These are phyloP conservation scores for Vinca minor DNA, from an alignment of 257 asterid genomes.

Conservation along the genomic window DNA sequence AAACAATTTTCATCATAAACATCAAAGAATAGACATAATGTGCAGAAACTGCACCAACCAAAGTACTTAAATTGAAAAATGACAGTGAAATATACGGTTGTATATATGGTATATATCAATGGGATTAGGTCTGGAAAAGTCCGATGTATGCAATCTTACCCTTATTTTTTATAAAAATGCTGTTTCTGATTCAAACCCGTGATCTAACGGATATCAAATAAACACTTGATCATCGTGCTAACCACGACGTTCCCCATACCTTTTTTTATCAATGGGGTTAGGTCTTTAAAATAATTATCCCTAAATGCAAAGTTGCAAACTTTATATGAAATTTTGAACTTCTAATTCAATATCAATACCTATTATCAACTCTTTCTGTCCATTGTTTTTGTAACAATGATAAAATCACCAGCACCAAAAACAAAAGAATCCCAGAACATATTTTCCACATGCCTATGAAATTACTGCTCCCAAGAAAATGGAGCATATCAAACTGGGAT, in stretches of 20 bases:
- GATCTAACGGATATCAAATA: too few relatives aligned
- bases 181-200: too few relatives aligned
- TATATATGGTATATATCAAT: too few relatives aligned
- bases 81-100: neutral
- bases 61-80: neutral
- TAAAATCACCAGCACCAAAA: constrained; percentile 5
- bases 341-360: constrained; percentile 5
- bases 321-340: neutral
- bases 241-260: too few relatives aligned
- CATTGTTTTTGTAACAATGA: constrained; percentile 3
- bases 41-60: constrained; percentile 2
- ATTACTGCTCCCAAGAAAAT: neutral
- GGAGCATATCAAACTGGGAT: neutral
- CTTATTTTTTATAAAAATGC: too few relatives aligned
- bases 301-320: neutral
- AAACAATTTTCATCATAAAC: constrained; percentile 2
- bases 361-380: neutral
- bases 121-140: too few relatives aligned
- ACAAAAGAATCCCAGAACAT: constrained; percentile 1
- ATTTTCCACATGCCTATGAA: neutral
- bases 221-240: too few relatives aligned
- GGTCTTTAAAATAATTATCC: neutral
- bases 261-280: too few relatives aligned
- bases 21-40: neutral
- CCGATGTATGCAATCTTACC: too few relatives aligned